Evolutionary conservation across 2,329 filamentous ascomycete genomes (phyloP), one percentile per base, ranked within the genome.

Genomic region (Aspergillus fumigatiaffinis): DNA sequence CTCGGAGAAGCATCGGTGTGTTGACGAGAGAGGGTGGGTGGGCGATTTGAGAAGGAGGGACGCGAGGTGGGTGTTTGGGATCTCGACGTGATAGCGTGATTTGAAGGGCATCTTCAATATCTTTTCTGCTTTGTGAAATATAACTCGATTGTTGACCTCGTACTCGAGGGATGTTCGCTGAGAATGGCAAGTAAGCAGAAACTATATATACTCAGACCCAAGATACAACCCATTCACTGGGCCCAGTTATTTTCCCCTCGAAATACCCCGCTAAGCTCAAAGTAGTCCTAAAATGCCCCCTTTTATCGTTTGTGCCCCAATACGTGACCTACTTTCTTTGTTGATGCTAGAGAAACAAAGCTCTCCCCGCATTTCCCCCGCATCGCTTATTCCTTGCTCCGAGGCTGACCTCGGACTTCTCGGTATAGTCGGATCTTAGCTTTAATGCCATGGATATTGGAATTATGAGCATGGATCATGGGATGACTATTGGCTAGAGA

Each of bases 1-100:
- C 64, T 92, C 89, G 52, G 90, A 78, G 65, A 87, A 84, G 38
- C 65, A 68, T 56, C 74, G 68, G 5, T 80, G 76, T 14, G 73
- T 78, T 25, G 73, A 72, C 7, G 80, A 77, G 1, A 83, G 68
- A 2, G 74, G 67, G 8, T 75, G 74, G 3, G 76, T 77, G 3
- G 81, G 79, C 0, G 80, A 82, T 23, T 71, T 74, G 64, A 85
- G 82, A 47, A 85, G 70, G 55, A 78, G 78, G 14, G 70, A 67
- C 4, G 71, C 70, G 25, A 72, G 57, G 50, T 57, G 79, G 20
- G 76, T 69, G 23, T 77, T 65, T 0, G 82, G 81, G 47, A 81
- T 75, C 23, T 76, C 68, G 29, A 80, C 70, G 9, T 67, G 70
- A 73, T 77, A 83, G 51, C 77, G 75, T 1, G 81, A 83, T 70